These are phyloP conservation scores for Acer campestre DNA, from an alignment of 345 rosid genomes.

Conservation along the genomic window DNA sequence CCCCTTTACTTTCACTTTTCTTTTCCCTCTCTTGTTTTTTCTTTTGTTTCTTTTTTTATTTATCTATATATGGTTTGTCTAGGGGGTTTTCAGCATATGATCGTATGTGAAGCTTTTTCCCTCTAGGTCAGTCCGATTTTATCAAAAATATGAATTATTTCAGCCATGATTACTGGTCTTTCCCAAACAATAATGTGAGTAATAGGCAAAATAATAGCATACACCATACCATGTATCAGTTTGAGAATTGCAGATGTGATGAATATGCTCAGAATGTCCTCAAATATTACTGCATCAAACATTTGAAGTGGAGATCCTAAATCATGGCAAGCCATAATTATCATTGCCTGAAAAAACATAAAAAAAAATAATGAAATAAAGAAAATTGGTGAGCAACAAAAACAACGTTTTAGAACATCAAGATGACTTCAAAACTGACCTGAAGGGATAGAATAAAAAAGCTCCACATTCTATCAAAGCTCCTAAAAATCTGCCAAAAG, in stretches of 20 bases:
- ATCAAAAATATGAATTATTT: background rate
- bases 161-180: background rate
- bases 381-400: conserved; percentile 5
- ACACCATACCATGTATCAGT: conserved; percentile 64
- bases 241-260: conserved; percentile 80
- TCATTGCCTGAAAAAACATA: conserved; percentile 68
- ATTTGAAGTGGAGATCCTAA: conserved; percentile 83
- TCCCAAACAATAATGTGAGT: background rate
- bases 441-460: conserved; percentile 90
- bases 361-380: background rate
- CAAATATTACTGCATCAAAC: conserved; percentile 70
- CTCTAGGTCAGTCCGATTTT: no score
- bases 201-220: conserved; percentile 1
- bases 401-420: background rate
- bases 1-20: no score
- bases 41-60: no score
- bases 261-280: conserved; percentile 91
- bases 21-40: no score
- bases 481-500: conserved; percentile 95
- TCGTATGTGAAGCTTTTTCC: no score
- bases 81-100: no score
- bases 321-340: conserved; percentile 94
- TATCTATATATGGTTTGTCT: no score
- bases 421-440: conserved; percentile 41
- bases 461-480: conserved; percentile 98